Percentiles rank a stretch among this genome's conserved stretches.
phyloP scores from a whole-genome alignment of 139 green algal species.

The Micractinium sp. region DNA sequence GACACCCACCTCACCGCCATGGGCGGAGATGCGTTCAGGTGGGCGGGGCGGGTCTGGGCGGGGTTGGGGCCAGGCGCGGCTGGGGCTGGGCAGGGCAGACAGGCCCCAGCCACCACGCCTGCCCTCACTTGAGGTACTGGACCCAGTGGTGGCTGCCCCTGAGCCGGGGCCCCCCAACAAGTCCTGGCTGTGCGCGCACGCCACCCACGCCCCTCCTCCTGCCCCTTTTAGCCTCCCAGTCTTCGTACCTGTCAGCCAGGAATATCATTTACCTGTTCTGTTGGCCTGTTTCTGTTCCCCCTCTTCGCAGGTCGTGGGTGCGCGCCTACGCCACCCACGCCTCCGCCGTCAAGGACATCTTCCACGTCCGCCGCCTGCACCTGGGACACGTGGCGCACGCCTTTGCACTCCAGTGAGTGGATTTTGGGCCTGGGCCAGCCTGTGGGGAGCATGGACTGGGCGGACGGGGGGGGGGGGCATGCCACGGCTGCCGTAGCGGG shows the following conservation, averaged over 20 bases:
- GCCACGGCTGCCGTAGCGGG: no score
- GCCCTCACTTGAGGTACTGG: no score
- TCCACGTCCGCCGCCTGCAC: conserved; percentile 90
- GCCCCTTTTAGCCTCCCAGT: background rate
- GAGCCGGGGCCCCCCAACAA: no score
- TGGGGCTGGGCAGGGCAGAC: no score
- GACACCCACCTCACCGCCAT: conserved; percentile 56
- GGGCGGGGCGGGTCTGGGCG: background rate
- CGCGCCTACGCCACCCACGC: conserved; percentile 88
- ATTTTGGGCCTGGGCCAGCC: background rate
- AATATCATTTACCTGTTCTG: no score
- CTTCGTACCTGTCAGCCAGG: background rate
- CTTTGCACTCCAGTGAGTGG: conserved; percentile 77
- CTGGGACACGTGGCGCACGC: conserved; percentile 91
- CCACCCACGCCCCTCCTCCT: no score
- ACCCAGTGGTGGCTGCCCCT: no score
- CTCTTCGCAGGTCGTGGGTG: conserved; percentile 63
- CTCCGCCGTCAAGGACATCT: conserved; percentile 75
- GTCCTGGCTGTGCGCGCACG: no score
- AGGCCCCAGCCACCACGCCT: no score
- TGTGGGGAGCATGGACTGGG: background rate
- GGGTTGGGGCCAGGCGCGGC: background rate
- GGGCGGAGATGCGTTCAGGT: conserved; percentile 82
- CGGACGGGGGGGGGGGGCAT: background rate
- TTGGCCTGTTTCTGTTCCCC: background rate